phyloP scores from a whole-genome alignment of 495 filamentous ascomycete genomes.

The Aspergillus steynii region DNA sequence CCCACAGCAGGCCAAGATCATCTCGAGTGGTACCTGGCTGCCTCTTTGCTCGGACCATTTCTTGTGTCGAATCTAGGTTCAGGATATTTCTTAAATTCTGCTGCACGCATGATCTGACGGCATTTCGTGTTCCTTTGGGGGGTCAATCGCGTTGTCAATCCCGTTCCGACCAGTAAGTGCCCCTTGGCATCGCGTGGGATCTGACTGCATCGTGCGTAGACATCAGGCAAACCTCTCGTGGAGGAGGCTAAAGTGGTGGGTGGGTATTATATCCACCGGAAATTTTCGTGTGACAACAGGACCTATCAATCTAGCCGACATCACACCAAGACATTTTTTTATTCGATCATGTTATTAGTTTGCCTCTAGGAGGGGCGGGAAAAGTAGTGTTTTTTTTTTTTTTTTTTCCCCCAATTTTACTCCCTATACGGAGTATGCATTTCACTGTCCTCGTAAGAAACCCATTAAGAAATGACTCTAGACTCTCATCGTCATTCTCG shows the following conservation, averaged over 20 bases:
- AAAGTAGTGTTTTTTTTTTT: neutral
- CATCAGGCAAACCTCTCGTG: neutral
- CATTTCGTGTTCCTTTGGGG: neutral
- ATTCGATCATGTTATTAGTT: neutral
- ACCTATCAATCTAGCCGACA: neutral
- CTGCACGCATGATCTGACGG: neutral
- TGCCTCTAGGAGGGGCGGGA: neutral
- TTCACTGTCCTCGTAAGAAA: neutral
- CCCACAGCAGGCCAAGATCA: neutral
- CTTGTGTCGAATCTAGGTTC: neutral
- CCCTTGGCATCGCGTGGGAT: constrained; percentile 3
- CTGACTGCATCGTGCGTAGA: neutral
- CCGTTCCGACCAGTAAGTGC: neutral
- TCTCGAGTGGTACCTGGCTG: neutral
- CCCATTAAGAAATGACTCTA: neutral
- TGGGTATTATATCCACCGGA: neutral
- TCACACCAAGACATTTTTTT: neutral
- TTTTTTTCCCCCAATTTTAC: neutral
- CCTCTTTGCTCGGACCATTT: neutral
- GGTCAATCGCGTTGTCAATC: neutral
- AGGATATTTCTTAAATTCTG: neutral
- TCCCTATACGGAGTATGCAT: neutral
- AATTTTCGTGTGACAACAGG: neutral
- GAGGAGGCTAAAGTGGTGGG: neutral
- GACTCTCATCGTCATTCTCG: neutral